A percentile compares a stretch with the other conserved stretches of the same genome.
Evolutionary conservation across 768 basidiomycete genomes (phyloP).

Genomic region (Naganishia vaughanmartiniae): DNA sequence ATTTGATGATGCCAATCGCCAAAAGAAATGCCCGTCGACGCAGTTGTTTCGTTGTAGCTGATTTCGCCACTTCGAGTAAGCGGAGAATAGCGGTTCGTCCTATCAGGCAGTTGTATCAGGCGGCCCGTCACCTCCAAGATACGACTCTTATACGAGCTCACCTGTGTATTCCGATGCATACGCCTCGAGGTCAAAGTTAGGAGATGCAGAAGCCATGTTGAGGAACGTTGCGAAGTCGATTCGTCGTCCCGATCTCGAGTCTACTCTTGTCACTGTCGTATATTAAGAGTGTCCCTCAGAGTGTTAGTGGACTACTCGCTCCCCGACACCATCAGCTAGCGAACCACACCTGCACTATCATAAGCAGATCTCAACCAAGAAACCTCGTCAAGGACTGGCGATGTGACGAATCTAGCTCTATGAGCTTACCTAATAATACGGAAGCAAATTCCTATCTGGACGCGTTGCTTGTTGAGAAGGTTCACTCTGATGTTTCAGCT

Average conservation of each 20-base stretch:
- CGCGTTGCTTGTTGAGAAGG: not conserved
- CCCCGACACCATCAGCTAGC: too few species aligned
- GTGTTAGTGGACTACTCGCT: too few species aligned
- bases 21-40: conserved; percentile 17
- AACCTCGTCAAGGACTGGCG: too few species aligned
- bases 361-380: too few species aligned
- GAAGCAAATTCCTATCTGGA: not conserved
- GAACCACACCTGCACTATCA: too few species aligned
- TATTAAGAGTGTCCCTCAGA: too few species aligned
- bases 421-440: conserved; percentile 2
- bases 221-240: not conserved
- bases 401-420: conserved; percentile 3
- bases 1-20: conserved; percentile 26
- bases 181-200: conserved; percentile 18
- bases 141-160: too few species aligned
- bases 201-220: not conserved
- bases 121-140: too few species aligned
- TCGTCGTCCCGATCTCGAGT: not conserved
- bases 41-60: not conserved
- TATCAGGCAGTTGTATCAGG: not conserved
- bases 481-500: not conserved
- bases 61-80: conserved; percentile 10
- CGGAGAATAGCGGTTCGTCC: conserved; percentile 32
- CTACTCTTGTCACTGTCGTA: not conserved
- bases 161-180: conserved; percentile 30